These are phyloP conservation scores for Podaxis mareebaensis DNA, from an alignment of 768 basidiomycete genomes.

Conservation along the genomic window DNA sequence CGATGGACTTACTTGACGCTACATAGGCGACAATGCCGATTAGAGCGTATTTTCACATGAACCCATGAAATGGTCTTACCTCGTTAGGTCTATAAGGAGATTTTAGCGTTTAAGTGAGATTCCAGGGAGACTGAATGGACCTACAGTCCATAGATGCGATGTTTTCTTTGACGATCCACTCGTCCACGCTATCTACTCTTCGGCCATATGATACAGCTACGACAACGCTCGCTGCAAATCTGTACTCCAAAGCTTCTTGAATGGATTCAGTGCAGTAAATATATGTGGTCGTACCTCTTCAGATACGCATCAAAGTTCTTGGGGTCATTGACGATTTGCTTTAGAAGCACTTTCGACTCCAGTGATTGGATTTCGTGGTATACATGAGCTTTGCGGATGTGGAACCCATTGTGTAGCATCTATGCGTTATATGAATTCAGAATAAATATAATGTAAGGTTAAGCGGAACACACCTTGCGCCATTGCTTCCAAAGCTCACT, in stretches of 20 bases:
- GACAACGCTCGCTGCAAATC: conserved; percentile 42
- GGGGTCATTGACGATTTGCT: conserved; percentile 40
- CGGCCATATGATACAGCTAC: conserved; percentile 26
- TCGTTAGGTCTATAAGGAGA: conserved; percentile 7
- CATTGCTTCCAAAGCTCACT: conserved; percentile 47
- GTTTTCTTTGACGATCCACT: conserved; percentile 50
- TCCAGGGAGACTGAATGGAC: conserved; percentile 13
- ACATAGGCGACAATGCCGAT: background rate
- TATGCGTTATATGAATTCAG: conserved; percentile 14
- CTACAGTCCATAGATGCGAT: conserved; percentile 44
- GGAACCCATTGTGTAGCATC: conserved; percentile 47
- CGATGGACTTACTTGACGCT: conserved; percentile 15
- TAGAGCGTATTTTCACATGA: background rate
- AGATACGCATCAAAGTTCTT: conserved; percentile 40
- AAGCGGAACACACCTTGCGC: conserved; percentile 36
- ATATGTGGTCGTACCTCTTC: conserved; percentile 30
- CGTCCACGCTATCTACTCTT: conserved; percentile 42
- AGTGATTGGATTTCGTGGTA: conserved; percentile 49
- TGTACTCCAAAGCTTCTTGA: conserved; percentile 12
- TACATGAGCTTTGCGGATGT: conserved; percentile 38
- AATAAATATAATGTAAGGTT: background rate
- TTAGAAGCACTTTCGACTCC: conserved; percentile 45
- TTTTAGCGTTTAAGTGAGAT: background rate
- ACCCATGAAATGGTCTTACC: background rate
- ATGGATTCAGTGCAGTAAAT: no score